A percentile compares a stretch with the other conserved stretches of the same genome.
Evolutionary conservation across 352 stramenopile genomes (phyloP).

Genomic region (Pythium periplocum): DNA sequence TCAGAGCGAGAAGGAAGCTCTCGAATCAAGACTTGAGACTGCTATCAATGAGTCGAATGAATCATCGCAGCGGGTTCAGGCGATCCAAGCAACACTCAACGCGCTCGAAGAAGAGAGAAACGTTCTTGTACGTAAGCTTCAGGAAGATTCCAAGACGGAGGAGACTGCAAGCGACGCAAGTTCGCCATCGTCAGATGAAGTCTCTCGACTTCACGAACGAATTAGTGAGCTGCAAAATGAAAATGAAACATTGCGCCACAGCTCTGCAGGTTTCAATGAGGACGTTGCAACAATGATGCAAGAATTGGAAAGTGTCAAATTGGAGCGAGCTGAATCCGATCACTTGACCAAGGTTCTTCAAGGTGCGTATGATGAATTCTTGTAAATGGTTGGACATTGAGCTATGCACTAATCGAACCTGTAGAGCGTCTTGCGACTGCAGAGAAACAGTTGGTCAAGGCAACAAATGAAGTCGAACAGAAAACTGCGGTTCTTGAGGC

Average conservation of each 20-base stretch:
- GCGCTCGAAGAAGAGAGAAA: slow-evolving; percentile 4
- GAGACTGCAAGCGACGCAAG: background rate
- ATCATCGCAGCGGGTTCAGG: background rate
- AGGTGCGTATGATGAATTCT: slow-evolving; percentile 19
- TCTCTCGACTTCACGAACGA: slow-evolving; percentile 4
- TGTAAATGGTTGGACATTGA: background rate
- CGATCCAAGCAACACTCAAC: slow-evolving; percentile 5
- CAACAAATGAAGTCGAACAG: slow-evolving; percentile 17
- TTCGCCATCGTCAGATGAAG: too few relatives aligned
- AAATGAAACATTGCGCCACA: background rate
- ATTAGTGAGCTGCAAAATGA: slow-evolving; percentile 2
- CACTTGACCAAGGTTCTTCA: slow-evolving; percentile 41
- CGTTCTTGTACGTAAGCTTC: background rate
- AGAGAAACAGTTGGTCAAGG: slow-evolving; percentile 13
- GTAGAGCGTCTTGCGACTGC: slow-evolving; percentile 19
- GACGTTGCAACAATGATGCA: slow-evolving; percentile 32
- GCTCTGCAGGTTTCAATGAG: background rate
- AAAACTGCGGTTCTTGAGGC: slow-evolving; percentile 19
- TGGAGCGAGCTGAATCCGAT: slow-evolving; percentile 38
- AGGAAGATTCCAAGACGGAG: background rate
- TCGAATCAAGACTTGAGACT: too few relatives aligned
- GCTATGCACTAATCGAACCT: slow-evolving; percentile 7
- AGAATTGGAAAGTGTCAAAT: slow-evolving; percentile 59
- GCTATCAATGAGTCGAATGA: background rate
- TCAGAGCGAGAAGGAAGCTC: too few relatives aligned